Evolutionary conservation across 164 flowering plant genomes (phyloP).

Genomic region (Buxus sempervirens): DNA sequence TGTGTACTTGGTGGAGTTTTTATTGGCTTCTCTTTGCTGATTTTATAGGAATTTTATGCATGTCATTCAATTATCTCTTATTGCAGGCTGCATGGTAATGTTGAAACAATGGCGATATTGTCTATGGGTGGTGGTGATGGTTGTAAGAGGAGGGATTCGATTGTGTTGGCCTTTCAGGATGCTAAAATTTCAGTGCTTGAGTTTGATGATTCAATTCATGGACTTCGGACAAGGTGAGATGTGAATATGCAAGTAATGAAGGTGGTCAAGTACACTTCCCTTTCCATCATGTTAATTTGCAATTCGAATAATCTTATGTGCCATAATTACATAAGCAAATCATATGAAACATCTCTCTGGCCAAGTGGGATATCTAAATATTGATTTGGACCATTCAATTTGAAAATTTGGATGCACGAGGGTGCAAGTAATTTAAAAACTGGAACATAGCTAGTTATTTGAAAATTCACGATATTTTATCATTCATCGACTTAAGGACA

Average conservation of each 20-base stretch:
- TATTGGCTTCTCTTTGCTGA: not conserved
- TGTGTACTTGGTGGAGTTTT: not conserved
- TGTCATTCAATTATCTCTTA: not conserved
- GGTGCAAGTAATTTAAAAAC: too few relatives aligned
- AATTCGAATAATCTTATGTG: too few relatives aligned
- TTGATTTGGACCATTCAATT: too few relatives aligned
- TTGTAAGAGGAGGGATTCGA: slow-evolving; percentile 80
- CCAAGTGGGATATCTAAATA: too few relatives aligned
- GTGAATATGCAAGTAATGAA: not conserved
- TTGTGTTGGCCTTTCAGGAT: slow-evolving; percentile 71
- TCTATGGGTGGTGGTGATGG: slow-evolving; percentile 52
- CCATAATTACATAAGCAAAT: too few relatives aligned
- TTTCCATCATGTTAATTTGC: too few relatives aligned
- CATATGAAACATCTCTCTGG: too few relatives aligned
- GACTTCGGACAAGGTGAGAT: slow-evolving; percentile 79
- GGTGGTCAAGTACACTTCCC: too few relatives aligned
- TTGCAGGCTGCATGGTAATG: slow-evolving; percentile 90
- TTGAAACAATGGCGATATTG: slow-evolving; percentile 74
- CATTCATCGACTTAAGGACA: too few relatives aligned
- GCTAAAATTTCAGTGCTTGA: slow-evolving; percentile 89
- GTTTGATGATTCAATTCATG: slow-evolving; percentile 90
- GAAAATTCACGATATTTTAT: too few relatives aligned
- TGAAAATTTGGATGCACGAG: too few relatives aligned
- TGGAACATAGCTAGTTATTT: too few relatives aligned
- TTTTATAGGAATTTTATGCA: not conserved